Evolutionary conservation across 1,284 basidiomycete genomes (phyloP), one percentile per base, ranked within the genome.

Genomic region (Cryptococcus sp.): DNA sequence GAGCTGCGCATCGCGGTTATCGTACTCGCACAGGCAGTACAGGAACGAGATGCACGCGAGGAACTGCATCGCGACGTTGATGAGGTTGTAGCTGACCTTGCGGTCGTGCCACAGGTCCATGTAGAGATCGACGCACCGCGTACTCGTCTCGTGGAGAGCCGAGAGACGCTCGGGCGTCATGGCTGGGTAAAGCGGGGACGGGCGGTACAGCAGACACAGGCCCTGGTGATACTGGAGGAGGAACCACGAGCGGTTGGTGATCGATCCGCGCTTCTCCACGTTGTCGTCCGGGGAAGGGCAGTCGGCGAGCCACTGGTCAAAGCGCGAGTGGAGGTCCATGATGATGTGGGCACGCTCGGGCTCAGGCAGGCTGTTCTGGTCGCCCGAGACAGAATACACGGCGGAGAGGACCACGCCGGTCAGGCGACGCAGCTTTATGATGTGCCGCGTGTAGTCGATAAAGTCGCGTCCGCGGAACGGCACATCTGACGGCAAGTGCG

Each of bases 21-120:
- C 67, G 57, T 65, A 65, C 37, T 70, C 68, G 62, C 63, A 67
- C 50, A 70, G 28, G 24, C 61, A 68, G 53, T 68, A 70, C 18
- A 70, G 55, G 2, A 70, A 55, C 1, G 60, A 66, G n/a, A 66
- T 70, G 54, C 65, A 68, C 15, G 60, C 57, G 1, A 68, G 60
- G 55, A 66, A 68, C 35, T 66, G 64, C 21, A 54, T 62, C 8
- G 64, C 62, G 13, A 68, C 63, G 55, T 70, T 67, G 51, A 70
- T 60, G 16, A 68, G 57, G 56, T 67, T 65, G 65, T 66, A 67
- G 13, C 56, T 51, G 36, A 68, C 59, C 56, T 66, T 65, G 52
- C 60, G 62, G 36, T 63, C 52, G 24, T 55, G 53, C 60, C 61
- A 66, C 47, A 70, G 46, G 21, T 70, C 61, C 45, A 66, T 45